Evolutionary conservation across 2,329 filamentous ascomycete genomes (phyloP), one percentile per base, ranked within the genome.

Genomic region (Aspergillus quadrilineatus): DNA sequence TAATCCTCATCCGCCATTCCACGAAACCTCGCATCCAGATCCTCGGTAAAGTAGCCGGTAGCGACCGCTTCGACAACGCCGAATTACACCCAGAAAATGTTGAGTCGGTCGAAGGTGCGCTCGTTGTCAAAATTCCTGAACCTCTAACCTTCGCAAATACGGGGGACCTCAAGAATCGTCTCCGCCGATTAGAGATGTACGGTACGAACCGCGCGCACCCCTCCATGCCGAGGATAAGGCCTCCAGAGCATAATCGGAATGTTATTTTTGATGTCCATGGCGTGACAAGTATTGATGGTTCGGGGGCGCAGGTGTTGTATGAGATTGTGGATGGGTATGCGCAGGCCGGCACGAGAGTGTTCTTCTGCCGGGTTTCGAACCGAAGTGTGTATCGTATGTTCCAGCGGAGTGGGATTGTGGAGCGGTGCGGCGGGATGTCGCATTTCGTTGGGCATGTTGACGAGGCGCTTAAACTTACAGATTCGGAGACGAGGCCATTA

Each of bases 111-210:
- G 92, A 97, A 62, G 90, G 93, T 14, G 95, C 90, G 59, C 79
- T 99, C 8, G 96, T 99, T 58, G 91, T 97, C 67, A 97, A 97
- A 79, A 97, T 99, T 54, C 93, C 94, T 0, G 94, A 99, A 70
- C 94, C 94, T 0, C 79, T 99, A 50, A 97, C 93, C 0, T 99
- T 99, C 72, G 93, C 93, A 68, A 99, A 99, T 72, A 97, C 94
- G 0, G 94, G 92, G 46, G 90, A 94, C 64, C 79, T 99, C 44
- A 96, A 95, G 73, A 88, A 87, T 51, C 84, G 94, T 4, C 80
- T 99, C 9, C 82, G 89, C 5, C 81, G 94, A 6, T 80, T 99
- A 1, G 94, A 97, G 73, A 82, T 92, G 22, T 96, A 97, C 68
- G 94, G 94, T n/a, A 93, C 91, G 0, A 87, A 80, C 45, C 80